Evolutionary conservation across 2,329 filamentous ascomycete genomes (phyloP), one percentile per base, ranked within the genome.

Genomic region (Paramyrothecium roridum): DNA sequence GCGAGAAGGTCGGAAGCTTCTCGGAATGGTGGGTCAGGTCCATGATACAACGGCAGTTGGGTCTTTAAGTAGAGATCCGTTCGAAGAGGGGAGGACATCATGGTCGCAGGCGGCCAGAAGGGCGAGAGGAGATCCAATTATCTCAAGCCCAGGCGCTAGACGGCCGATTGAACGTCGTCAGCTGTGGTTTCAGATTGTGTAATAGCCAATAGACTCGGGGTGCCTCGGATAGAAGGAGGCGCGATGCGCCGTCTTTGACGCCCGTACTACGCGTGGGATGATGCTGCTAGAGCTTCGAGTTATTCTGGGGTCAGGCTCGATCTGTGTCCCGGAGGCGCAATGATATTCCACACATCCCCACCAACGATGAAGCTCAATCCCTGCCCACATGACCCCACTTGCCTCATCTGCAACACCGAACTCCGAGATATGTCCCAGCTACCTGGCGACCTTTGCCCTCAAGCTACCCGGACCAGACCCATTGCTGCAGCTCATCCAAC

Each of bases 361-460:
- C 37, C 37, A 43, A 43, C 26, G 26, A 30, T 30, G 26, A 30
- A 30, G 26, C 13, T 43, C 37, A 16, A 16, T 19, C 37, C n/a
- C 13, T 19, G 13, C 37, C 12, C 37, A 43, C 37, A 16, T 6
- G n/a, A 43, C 37, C 37, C 37, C 37, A 43, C 37, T 19, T 43
- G 13, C 13, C 37, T 6, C 26, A 30, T 30, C 13, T 16, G 37
- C 37, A 43, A 50, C 33, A 21, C 49, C 49, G 49, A 51, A 51
- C 30, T 12, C 49, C 49, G 49, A 51, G 30, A 20, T 51, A 51
- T 51, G 30, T 51, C 49, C 49, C 49, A 51, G 23, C 16, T 19
- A 16, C 40, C 16, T 45, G 40, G 40, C 40, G 40, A 6, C 16
- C 19, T n/a, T n/a, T n/a, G 40, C 19, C 6, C 40, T 20, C 4